These are phyloP conservation scores for Aspergillus candidus DNA, from an alignment of 2,329 filamentous ascomycete species.

Conservation along the genomic window DNA sequence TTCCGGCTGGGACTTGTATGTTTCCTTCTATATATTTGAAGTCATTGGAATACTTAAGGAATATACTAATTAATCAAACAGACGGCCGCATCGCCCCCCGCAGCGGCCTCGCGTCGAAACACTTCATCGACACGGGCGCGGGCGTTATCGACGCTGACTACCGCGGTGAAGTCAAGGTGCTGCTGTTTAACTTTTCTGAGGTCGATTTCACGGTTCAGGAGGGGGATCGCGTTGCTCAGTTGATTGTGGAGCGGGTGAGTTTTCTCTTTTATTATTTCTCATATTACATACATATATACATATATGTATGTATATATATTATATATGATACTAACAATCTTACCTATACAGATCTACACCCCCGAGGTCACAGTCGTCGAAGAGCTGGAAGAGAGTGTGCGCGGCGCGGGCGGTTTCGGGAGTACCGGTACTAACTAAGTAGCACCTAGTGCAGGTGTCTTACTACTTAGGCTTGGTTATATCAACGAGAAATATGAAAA, in stretches of 20 bases:
- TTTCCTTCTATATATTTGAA: constrained; percentile 8
- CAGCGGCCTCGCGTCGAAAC: constrained; percentile 84
- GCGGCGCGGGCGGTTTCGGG: constrained; percentile 85
- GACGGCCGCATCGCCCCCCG: constrained; percentile 86
- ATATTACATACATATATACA: background rate
- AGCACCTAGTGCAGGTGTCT: background rate
- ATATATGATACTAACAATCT: constrained; percentile 1
- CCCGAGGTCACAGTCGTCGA: constrained; percentile 86
- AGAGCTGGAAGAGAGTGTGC: constrained; percentile 80
- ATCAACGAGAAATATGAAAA: background rate
- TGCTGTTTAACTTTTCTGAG: constrained; percentile 89
- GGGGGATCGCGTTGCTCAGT: constrained; percentile 87
- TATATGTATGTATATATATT: no score
- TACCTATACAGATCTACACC: constrained; percentile 63
- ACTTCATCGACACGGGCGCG: constrained; percentile 93
- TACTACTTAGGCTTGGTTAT: background rate
- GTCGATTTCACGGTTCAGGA: constrained; percentile 72
- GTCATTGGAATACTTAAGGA: background rate
- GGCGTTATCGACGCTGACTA: constrained; percentile 98
- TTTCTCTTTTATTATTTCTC: background rate
- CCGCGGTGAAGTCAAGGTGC: constrained; percentile 84
- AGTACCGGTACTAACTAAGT: constrained; percentile 59
- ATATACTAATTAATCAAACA: constrained; percentile 29
- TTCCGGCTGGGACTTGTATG: constrained; percentile 84
- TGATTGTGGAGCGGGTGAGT: constrained; percentile 74